Evolutionary conservation across 78 protist genomes (phyloP).

Genomic region (Guillardia theta): DNA sequence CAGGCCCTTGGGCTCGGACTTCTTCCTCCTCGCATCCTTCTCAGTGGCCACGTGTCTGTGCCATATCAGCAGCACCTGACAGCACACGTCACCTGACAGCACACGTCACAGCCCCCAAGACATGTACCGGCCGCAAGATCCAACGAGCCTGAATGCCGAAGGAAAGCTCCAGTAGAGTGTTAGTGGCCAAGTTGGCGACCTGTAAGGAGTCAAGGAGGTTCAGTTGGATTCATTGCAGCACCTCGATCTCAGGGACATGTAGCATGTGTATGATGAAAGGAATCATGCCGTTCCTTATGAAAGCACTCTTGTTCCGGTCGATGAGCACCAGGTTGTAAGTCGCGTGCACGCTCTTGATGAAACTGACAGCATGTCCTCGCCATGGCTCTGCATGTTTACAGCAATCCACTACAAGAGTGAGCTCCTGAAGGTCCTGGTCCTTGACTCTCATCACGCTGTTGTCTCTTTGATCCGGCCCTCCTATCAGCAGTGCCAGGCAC

Average conservation of each 20-base stretch:
- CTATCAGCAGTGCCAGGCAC: not conserved
- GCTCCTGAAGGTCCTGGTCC: not conserved
- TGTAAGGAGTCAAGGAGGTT: too few species aligned
- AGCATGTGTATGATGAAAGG: not conserved
- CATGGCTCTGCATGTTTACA: not conserved
- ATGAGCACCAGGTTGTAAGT: too few species aligned
- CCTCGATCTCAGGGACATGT: not conserved
- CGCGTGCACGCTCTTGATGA: too few species aligned
- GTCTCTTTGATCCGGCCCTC: not conserved
- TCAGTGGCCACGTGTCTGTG: not conserved
- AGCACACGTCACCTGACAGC: not conserved
- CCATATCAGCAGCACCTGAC: not conserved
- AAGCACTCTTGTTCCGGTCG: too few species aligned
- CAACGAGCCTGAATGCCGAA: not conserved
- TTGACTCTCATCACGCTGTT: not conserved
- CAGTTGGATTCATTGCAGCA: too few species aligned
- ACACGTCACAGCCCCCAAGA: not conserved
- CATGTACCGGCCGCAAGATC: not conserved
- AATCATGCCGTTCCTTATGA: not conserved
- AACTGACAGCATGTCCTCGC: not conserved
- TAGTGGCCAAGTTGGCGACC: too few species aligned
- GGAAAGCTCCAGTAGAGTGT: not conserved
- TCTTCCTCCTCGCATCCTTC: not conserved
- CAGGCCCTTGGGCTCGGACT: not conserved
- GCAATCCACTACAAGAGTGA: not conserved